Conservation (phyloP, 2,329 filamentous ascomycete species). For the Biscogniauxia marginata region DNA sequence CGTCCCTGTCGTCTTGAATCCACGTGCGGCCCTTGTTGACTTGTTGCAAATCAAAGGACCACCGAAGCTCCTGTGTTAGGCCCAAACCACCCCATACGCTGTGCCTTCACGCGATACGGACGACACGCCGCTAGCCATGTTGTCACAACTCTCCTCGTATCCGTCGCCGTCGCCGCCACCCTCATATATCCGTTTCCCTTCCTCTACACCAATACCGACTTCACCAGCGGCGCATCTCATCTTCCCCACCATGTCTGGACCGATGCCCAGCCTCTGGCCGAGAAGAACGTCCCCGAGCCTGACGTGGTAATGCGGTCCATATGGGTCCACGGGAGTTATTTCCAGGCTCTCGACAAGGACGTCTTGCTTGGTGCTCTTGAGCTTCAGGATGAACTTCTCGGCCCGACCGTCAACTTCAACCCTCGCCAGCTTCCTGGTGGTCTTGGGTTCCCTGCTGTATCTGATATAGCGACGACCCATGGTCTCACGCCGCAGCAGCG, state of each 20-base stretch:
- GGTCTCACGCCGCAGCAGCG: slow-evolving; percentile 46
- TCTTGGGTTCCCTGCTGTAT: slow-evolving; percentile 18
- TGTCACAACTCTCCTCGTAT: slow-evolving; percentile 69
- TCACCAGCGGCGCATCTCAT: slow-evolving; percentile 68
- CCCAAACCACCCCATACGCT: slow-evolving; percentile 63
- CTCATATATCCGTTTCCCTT: slow-evolving; percentile 75
- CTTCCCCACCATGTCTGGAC: slow-evolving; percentile 82
- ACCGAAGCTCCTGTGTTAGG: slow-evolving; percentile 69
- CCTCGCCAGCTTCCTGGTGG: slow-evolving; percentile 40
- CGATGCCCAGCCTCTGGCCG: slow-evolving; percentile 62
- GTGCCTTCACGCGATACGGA: slow-evolving; percentile 66
- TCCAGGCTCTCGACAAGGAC: slow-evolving; percentile 67
- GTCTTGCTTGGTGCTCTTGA: slow-evolving; percentile 66
- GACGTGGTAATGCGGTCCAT: slow-evolving; percentile 81
- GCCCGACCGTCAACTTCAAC: slow-evolving; percentile 55
- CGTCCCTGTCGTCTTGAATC: slow-evolving; percentile 1
- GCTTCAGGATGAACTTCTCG: slow-evolving; percentile 69
- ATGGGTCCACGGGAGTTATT: slow-evolving; percentile 80
- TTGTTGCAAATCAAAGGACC: slow-evolving; percentile 50
- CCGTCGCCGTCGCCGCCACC: slow-evolving; percentile 67
- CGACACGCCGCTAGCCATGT: slow-evolving; percentile 71
- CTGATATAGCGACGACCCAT: slow-evolving; percentile 29
- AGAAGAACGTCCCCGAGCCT: slow-evolving; percentile 48
- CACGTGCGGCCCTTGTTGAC: slow-evolving; percentile 15
- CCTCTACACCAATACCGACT: slow-evolving; percentile 65